Percentiles rank a stretch among this genome's conserved stretches.
Evolutionary conservation across 345 rosid species (phyloP).

Genomic region (Syzygium aqueum): DNA sequence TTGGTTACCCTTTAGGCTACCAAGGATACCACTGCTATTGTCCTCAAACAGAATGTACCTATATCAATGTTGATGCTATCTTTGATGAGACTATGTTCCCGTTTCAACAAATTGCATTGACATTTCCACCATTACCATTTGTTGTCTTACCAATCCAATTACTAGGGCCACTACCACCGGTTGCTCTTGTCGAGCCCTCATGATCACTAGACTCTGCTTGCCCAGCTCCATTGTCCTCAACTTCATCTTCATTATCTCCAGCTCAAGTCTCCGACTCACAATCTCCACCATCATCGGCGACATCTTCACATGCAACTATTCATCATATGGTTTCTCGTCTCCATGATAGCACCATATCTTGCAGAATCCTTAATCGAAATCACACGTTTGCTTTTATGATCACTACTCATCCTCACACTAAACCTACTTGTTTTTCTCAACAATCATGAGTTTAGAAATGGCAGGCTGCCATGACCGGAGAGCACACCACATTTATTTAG

Average conservation of each 20-base stretch:
- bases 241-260: background rate
- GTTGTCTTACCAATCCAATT: background rate
- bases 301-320: background rate
- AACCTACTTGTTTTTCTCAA: background rate
- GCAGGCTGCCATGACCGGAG: background rate
- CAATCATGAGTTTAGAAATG: background rate
- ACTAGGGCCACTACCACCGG: rapidly evolving
- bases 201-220: background rate
- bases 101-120: background rate
- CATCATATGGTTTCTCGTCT: background rate
- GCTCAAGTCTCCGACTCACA: background rate
- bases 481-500: background rate
- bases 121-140: background rate
- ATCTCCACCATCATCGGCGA: background rate
- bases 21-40: background rate
- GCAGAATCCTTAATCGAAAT: background rate
- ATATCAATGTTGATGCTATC: background rate
- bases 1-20: background rate
- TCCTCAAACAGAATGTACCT: background rate
- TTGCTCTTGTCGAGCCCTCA: background rate
- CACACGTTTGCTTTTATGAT: rapidly evolving
- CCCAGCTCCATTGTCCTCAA: background rate
- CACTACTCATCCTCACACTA: background rate
- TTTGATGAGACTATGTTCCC: background rate
- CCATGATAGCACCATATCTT: background rate